A percentile compares a stretch with the other conserved stretches of the same genome.
These are phyloP conservation scores for Fusarium sp. DNA, from an alignment of 2,329 filamentous ascomycete genomes.

Conservation along the genomic window DNA sequence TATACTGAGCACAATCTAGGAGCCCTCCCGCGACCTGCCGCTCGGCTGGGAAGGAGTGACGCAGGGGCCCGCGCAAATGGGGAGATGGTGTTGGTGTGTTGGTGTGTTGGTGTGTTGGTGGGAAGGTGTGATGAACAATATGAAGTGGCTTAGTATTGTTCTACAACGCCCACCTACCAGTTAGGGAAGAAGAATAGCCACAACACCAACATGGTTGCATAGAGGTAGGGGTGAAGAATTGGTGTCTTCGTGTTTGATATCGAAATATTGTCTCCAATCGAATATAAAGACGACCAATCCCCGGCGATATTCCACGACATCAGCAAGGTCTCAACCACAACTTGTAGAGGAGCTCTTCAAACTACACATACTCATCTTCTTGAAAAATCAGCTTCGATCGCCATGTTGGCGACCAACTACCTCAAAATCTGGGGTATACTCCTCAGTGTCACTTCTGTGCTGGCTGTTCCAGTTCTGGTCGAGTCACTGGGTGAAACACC, in stretches of 20 bases:
- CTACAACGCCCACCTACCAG: constrained; percentile 27
- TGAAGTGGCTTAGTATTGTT: constrained; percentile 46
- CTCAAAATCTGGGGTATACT: constrained; percentile 23
- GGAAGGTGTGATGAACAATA: constrained; percentile 43
- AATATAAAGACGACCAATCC: constrained; percentile 32
- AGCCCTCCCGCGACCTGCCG: neutral
- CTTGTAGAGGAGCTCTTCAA: constrained; percentile 6
- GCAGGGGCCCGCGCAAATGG: constrained; percentile 5
- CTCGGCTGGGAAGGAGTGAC: neutral
- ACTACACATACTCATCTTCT: neutral
- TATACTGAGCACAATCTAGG: neutral
- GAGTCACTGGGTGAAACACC: constrained; percentile 40
- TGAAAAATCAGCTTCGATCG: neutral
- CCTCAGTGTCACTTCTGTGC: constrained; percentile 11
- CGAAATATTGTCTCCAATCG: neutral
- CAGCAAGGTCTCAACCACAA: constrained; percentile 4
- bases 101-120: constrained; percentile 24
- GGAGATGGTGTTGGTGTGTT: constrained; percentile 23
- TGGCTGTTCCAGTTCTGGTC: constrained; percentile 38
- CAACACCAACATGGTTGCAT: constrained; percentile 1
- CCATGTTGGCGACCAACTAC: constrained; percentile 22
- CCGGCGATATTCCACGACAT: neutral
- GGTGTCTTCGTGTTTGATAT: neutral
- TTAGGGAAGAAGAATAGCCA: constrained; percentile 18
- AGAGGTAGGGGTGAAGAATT: constrained; percentile 1